phyloP scores from a whole-genome alignment of 2,329 filamentous ascomycete genomes.

The Fonsecaea pedrosoi region DNA sequence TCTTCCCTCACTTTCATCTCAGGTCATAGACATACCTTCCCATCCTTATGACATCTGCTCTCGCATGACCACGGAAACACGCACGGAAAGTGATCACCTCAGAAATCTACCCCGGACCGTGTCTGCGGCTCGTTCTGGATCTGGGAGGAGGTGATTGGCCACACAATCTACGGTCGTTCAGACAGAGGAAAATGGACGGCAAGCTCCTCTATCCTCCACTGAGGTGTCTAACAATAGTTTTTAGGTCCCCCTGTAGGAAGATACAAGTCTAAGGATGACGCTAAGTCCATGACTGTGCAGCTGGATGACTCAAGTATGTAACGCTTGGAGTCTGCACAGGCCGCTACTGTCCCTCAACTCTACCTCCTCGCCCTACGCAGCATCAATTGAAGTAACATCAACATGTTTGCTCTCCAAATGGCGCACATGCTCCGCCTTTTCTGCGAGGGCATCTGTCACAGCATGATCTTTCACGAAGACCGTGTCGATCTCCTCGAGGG shows the following conservation, averaged over 20 bases:
- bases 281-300: background rate
- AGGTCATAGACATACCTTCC: background rate
- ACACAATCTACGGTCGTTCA: background rate
- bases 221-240: background rate
- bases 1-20: slow-evolving; percentile 1
- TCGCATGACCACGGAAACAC: background rate
- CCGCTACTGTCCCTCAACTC: background rate
- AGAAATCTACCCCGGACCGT: background rate
- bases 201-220: background rate
- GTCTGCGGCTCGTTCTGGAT: background rate
- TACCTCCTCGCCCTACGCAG: background rate
- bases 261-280: too few relatives aligned
- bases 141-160: background rate
- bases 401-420: slow-evolving; percentile 21
- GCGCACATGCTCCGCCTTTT: slow-evolving; percentile 22
- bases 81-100: slow-evolving; percentile 1
- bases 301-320: background rate
- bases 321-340: background rate
- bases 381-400: slow-evolving; percentile 3
- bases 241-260: background rate
- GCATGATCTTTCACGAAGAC: slow-evolving; percentile 31
- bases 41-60: background rate
- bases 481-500: slow-evolving; percentile 39
- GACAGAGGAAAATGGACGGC: background rate
- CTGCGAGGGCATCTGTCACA: slow-evolving; percentile 13